Conservation (phyloP, 2,329 filamentous ascomycete genomes). For the Hypoxylon sp. region DNA sequence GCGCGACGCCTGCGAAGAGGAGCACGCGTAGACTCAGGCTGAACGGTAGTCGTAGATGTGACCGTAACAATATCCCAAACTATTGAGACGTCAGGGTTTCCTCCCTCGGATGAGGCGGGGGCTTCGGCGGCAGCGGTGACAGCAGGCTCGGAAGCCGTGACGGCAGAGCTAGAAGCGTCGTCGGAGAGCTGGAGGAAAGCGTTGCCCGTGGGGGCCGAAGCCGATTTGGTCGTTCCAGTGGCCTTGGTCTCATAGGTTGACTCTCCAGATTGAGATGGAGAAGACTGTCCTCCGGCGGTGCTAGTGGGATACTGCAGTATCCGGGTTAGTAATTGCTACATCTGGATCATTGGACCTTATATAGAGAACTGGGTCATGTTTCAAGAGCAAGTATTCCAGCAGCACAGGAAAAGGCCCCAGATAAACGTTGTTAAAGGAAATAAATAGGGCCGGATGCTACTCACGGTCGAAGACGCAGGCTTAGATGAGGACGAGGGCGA, state of each 20-base stretch:
- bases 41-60: constrained; percentile 53
- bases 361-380: background rate
- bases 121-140: constrained; percentile 45
- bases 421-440: constrained; percentile 17
- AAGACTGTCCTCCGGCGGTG: constrained; percentile 22
- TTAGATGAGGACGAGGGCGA: constrained; percentile 28
- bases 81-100: constrained; percentile 55
- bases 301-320: constrained; percentile 30
- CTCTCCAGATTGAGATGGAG: constrained; percentile 7
- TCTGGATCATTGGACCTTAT: constrained; percentile 5
- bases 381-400: constrained; percentile 6
- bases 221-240: constrained; percentile 32
- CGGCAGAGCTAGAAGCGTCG: constrained; percentile 35
- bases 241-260: constrained; percentile 15
- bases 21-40: constrained; percentile 41
- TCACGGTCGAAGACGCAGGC: constrained; percentile 31
- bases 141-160: constrained; percentile 37
- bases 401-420: constrained; percentile 17
- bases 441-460: constrained; percentile 24
- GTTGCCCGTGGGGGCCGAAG: constrained; percentile 51
- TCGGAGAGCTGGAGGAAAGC: constrained; percentile 54
- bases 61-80: constrained; percentile 64
- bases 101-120: constrained; percentile 36
- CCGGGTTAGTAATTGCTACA: constrained; percentile 25
- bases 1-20: constrained; percentile 41